Evolutionary conservation across 2,329 filamentous ascomycete genomes (phyloP).

Genomic region (Mycocentrospora acerina): DNA sequence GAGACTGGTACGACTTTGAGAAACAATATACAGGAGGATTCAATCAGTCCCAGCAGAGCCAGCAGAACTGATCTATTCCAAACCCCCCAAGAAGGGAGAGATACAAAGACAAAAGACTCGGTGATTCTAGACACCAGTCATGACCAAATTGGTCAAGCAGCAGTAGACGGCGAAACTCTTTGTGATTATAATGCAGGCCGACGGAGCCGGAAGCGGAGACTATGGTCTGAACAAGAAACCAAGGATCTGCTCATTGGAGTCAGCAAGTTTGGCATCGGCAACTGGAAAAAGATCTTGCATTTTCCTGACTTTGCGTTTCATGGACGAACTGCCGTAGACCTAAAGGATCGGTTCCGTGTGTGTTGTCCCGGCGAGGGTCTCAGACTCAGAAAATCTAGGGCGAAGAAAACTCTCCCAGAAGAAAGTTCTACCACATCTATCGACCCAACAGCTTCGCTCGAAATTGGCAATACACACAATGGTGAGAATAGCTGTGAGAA

Average conservation of each 20-base stretch:
- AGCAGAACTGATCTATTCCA: too few relatives aligned
- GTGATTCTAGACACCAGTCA: neutral
- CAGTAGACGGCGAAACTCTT: neutral
- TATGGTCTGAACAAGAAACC: slow-evolving; percentile 66
- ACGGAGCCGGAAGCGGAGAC: slow-evolving; percentile 53
- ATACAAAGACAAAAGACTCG: too few relatives aligned
- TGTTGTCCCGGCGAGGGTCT: slow-evolving; percentile 50
- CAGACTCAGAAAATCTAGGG: slow-evolving; percentile 9
- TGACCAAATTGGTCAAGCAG: neutral
- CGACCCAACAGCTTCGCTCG: too few relatives aligned
- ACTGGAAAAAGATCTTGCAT: slow-evolving; percentile 64
- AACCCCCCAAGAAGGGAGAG: too few relatives aligned
- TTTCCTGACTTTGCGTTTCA: slow-evolving; percentile 60
- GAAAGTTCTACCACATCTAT: neutral
- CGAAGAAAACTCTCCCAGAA: neutral
- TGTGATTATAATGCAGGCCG: neutral
- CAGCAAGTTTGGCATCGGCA: slow-evolving; percentile 62
- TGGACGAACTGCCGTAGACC: slow-evolving; percentile 60
- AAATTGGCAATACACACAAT: too few relatives aligned
- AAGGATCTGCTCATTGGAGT: slow-evolving; percentile 60
- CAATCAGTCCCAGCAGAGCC: too few relatives aligned
- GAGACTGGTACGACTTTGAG: slow-evolving; percentile 11
- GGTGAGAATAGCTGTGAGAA: too few relatives aligned
- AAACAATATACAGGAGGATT: slow-evolving; percentile 8
- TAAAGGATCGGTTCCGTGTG: slow-evolving; percentile 63